Conservation (phyloP, 768 basidiomycete species). For the Boletus vinaceobasis region DNA sequence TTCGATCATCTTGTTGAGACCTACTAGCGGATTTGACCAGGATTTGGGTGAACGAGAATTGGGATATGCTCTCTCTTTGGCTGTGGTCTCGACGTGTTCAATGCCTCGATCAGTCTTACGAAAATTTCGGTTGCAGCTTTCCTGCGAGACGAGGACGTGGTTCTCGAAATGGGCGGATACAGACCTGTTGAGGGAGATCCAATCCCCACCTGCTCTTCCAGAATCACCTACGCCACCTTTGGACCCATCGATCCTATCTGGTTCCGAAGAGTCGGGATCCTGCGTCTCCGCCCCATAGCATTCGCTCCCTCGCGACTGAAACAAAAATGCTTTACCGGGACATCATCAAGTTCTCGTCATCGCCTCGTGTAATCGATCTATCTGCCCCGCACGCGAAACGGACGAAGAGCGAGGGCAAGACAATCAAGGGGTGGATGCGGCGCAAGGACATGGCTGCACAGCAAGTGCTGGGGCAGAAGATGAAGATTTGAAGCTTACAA, state of each 20-base stretch:
- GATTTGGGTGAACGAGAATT: conserved; percentile 90
- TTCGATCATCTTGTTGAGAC: conserved; percentile 90
- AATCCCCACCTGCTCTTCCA: too few species aligned
- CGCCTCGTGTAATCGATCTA: conserved; percentile 83
- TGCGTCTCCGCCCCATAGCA: conserved; percentile 42
- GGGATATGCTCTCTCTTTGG: conserved; percentile 81
- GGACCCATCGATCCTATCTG: conserved; percentile 61
- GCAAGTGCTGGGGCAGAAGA: conserved; percentile 73
- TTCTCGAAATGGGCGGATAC: conserved; percentile 68
- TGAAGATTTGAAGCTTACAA: too few species aligned
- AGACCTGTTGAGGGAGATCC: too few species aligned
- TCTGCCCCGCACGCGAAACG: conserved; percentile 54
- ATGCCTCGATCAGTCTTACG: conserved; percentile 85
- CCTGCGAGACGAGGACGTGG: conserved; percentile 75
- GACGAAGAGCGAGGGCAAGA: conserved; percentile 41
- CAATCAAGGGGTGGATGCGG: conserved; percentile 68
- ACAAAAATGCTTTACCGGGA: conserved; percentile 87
- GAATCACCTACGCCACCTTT: conserved; percentile 67
- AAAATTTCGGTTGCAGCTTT: conserved; percentile 79
- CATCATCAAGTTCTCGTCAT: conserved; percentile 80
- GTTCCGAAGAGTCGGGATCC: conserved; percentile 61
- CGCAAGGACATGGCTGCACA: conserved; percentile 77
- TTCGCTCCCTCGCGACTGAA: conserved; percentile 73
- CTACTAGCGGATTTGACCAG: conserved; percentile 75
- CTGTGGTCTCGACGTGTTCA: conserved; percentile 89